Evolutionary conservation across 2,329 filamentous ascomycete genomes (phyloP).

Genomic region (Fusarium sp.): DNA sequence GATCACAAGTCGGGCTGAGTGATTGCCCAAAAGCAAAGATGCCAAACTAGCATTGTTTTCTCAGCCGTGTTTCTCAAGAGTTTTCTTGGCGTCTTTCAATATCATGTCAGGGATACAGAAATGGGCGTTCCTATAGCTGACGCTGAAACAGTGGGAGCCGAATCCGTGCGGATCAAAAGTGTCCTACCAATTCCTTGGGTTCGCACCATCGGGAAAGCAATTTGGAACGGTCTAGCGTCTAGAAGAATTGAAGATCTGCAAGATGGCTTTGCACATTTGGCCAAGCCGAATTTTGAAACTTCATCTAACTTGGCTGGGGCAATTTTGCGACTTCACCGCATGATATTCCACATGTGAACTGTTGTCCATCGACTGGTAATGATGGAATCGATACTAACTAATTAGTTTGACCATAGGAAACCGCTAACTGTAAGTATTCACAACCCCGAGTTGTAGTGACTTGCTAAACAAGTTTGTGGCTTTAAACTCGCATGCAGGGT

Average conservation of each 20-base stretch:
- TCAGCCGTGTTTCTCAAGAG: not conserved
- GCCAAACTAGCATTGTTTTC: not conserved
- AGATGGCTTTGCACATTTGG: slow-evolving; percentile 1
- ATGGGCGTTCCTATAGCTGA: slow-evolving; percentile 38
- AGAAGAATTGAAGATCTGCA: slow-evolving; percentile 17
- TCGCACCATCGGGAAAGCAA: slow-evolving; percentile 19
- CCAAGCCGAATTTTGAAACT: not conserved
- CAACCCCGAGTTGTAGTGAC: slow-evolving; percentile 13
- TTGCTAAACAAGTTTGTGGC: slow-evolving; percentile 3
- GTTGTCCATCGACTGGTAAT: not conserved
- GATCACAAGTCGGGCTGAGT: slow-evolving; percentile 8
- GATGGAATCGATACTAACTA: not conserved
- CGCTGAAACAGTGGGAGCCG: slow-evolving; percentile 42
- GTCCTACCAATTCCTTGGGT: slow-evolving; percentile 39
- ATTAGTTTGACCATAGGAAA: not conserved
- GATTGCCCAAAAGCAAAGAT: slow-evolving; percentile 19
- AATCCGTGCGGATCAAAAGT: slow-evolving; percentile 22
- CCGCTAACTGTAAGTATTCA: slow-evolving; percentile 14
- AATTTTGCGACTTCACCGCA: slow-evolving; percentile 10
- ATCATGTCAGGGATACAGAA: slow-evolving; percentile 26
- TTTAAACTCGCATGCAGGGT: not conserved
- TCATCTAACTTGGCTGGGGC: slow-evolving; percentile 9
- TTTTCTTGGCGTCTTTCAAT: not conserved
- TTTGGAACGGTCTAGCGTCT: slow-evolving; percentile 24
- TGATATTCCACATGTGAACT: slow-evolving; percentile 22